A percentile compares a stretch with the other conserved stretches of the same genome.
phyloP scores from a whole-genome alignment of 371 early-diverging fungal species.

The Mortierella sp. region DNA sequence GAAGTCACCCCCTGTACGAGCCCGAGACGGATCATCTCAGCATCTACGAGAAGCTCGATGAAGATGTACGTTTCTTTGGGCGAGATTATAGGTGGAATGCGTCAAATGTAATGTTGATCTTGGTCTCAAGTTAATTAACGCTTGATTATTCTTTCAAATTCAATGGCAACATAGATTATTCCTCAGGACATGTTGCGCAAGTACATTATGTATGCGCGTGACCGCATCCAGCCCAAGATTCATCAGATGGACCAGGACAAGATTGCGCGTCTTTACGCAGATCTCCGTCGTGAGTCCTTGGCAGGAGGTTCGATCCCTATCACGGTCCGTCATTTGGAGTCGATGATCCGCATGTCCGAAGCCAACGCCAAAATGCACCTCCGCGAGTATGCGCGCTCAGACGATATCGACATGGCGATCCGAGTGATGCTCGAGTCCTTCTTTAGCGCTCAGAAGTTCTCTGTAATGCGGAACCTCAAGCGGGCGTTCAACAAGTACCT shows the following conservation, averaged over 20 bases:
- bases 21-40: constrained; percentile 54
- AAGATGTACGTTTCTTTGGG: constrained; percentile 52
- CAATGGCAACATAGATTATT: constrained; percentile 67
- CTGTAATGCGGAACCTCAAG: constrained; percentile 89
- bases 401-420: constrained; percentile 98
- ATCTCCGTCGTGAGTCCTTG: constrained; percentile 94
- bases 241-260: constrained; percentile 93
- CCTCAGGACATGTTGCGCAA: constrained; percentile 93
- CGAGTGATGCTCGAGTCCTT: constrained; percentile 95
- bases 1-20: constrained; percentile 84
- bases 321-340: constrained; percentile 99
- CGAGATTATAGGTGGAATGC: background rate
- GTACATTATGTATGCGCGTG: constrained; percentile 98
- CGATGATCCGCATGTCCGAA: constrained; percentile 98
- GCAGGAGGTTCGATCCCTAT: constrained; percentile 95
- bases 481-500: constrained; percentile 90
- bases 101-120: constrained; percentile 19
- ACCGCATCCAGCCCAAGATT: constrained; percentile 89
- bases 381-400: constrained; percentile 91
- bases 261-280: constrained; percentile 90
- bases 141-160: background rate
- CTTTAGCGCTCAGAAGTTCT: constrained; percentile 97
- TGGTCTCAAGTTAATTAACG: background rate
- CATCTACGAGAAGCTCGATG: constrained; percentile 50
- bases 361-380: constrained; percentile 99